Evolutionary conservation across 176 grass and related monocot species (phyloP), one percentile per base, ranked within the genome.

Genomic region (Pontederia crassipes): DNA sequence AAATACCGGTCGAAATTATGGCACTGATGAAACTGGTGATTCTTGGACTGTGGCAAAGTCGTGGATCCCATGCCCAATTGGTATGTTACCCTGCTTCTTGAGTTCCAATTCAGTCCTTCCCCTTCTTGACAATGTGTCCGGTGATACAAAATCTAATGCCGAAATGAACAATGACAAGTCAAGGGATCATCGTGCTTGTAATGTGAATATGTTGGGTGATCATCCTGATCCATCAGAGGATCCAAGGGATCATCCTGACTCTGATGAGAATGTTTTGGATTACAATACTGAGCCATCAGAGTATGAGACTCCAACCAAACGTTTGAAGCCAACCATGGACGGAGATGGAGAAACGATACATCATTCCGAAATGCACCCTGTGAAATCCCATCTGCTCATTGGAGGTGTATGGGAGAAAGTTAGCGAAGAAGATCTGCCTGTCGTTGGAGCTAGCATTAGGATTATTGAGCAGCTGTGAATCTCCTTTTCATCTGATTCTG

Each of bases 91-190:
- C 3, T 97, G 87, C 62, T 91, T 78, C 59, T 91, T 82, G 80
- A 97, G 87, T 83, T 97, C 84, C 60, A 85, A 71, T 80, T 66
- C 76, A 64, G 74, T 97, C 70, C 79, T 88, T 74, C 84, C 81
- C 48, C 52, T 56, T 55, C 80, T 85, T 47, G 81, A 85, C 77
- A 56, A n/a, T n/a, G 35, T 10, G 3, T 59, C 2, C 68, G 28
- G 35, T 69, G 64, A 47, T 50, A 16, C 17, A 0, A 55, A 82
- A 24, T 26, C 46, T 28, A 17, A 45, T 14, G 28, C 26, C 20
- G 27, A 24, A 66, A 59, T 59, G 67, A 52, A 71, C 17, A 70
- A 78, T 77, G 54, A 27, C 16, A 66, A 46, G 32, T 40, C 32
- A 50, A 40, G 58, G 46, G 74, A 67, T 26, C 55, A 63, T 40